Evolutionary conservation across 2,329 filamentous ascomycete species (phyloP), one percentile per base, ranked within the genome.

Genomic region (Phyllosticta citribraziliensis): DNA sequence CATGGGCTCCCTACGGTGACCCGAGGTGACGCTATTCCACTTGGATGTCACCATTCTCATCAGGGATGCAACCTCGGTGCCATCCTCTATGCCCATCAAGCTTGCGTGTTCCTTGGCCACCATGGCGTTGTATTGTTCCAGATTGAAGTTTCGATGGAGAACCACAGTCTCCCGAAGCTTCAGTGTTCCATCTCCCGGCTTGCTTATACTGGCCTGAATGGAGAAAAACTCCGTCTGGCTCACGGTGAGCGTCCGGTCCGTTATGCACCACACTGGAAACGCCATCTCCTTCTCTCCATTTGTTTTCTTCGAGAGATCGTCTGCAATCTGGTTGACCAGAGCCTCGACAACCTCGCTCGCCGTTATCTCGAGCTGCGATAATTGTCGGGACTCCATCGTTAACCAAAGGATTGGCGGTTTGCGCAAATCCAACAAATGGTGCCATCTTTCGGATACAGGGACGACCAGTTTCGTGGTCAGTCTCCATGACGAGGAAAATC

Each of bases 1-100:
- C 4, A n/a, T 8, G 12, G n/a, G 6, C 2, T 3, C 6, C 2
- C 6, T 17, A 8, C n/a, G 14, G 3, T 1, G 5, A 5, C 19
- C 6, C 40, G 6, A 8, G 40, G 40, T 47, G 40, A 2, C 17
- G 1, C 6, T 6, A n/a, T n/a, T 17, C 40, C 40, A 47, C 2
- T n/a, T 17, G 4, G 2, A 5, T 14, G 40, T 47, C 17, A n/a
- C 40, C 12, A 14, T n/a, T 5, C 4, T n/a, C 40, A n/a, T 1
- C 14, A 47, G 40, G 4, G 17, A n/a, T n/a, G 3, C n/a, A n/a
- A 47, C 40, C 22, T 22, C 22, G n/a, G 2, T 12, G 4, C 40
- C 17, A 47, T 47, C 40, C 5, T 47, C n/a, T 6, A 47, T 14
- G 6, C n/a, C 8, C 8, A 19, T 47, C 40, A 47, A n/a, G 40